Conservation (phyloP, 257 asterid species). For the Solanum gracilifrons region DNA sequence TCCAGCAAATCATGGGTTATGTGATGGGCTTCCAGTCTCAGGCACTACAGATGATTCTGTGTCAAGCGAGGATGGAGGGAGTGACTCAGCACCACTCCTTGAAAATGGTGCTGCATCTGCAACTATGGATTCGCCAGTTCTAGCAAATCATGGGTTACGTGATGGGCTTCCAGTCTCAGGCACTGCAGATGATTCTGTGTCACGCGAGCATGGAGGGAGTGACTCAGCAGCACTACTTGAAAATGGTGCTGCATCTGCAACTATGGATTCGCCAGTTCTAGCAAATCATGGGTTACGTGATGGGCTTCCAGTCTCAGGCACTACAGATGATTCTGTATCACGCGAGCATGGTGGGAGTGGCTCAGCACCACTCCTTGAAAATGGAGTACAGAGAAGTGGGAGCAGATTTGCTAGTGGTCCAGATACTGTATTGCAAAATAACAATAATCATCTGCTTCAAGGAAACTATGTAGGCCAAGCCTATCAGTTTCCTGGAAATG, state of each 20-base stretch:
- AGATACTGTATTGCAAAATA: slow-evolving; percentile 33
- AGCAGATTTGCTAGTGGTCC: slow-evolving; percentile 31
- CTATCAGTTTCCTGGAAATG: slow-evolving; percentile 44
- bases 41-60: not conserved
- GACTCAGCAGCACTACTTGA: slow-evolving; percentile 18
- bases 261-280: slow-evolving; percentile 15
- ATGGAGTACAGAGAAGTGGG: slow-evolving; percentile 31
- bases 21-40: not conserved
- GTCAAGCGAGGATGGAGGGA: slow-evolving; percentile 18
- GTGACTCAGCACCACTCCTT: slow-evolving; percentile 10
- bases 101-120: slow-evolving; percentile 13
- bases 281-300: not conserved
- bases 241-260: slow-evolving; percentile 1
- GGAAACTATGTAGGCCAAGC: slow-evolving; percentile 50
- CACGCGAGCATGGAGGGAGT: slow-evolving; percentile 19
- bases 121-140: slow-evolving; percentile 15
- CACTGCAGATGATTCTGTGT: not conserved
- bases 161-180: not conserved
- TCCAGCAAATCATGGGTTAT: not conserved
- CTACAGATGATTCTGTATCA: not conserved
- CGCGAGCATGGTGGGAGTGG: slow-evolving; percentile 26
- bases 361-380: slow-evolving; percentile 8
- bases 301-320: not conserved
- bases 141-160: not conserved
- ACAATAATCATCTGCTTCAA: slow-evolving; percentile 27